Base-by-base conservation (phyloP, 1,284 basidiomycete genomes). In the Gastroboletus turbinatus region DNA sequence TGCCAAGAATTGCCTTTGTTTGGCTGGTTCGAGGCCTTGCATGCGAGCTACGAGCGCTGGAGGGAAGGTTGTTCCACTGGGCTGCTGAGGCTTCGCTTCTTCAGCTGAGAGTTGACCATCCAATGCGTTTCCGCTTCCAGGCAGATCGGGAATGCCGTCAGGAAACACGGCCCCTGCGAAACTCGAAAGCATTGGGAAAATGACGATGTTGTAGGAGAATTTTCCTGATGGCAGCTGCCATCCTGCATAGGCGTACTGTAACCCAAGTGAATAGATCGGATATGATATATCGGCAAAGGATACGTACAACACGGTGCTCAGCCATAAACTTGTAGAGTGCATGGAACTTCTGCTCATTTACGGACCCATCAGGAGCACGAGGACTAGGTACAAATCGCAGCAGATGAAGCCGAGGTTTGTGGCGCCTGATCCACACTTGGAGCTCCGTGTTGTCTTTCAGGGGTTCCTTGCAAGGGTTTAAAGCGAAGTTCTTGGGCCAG, bases 161-260 rank as follows among this genome's bases (percentile, higher is more conserved):
- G 81, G 79, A 65, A 88, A 89, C 52, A 80, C 77, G 0, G 79
- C 80, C 10, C 79, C 84, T 4, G 69, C 72, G 16, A 87, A 69
- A 21, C 64, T 58, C 10, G 58, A 60, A 13, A 32, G 40, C 19
- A 76, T 52, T 3, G 81, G 71, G 61, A 87, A 82, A 30, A 89
- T 70, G 7, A 88, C 68, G 2, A 83, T 71, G 44, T 81, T 83
- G 46, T 76, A 76, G 32, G 75, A 74, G 32, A 73, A 71, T 5
- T 59, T 63, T 1, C 79, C 79, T 19, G 73, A 73, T 0, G 80
- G 78, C 8, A 76, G 69, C 4, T 70, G 72, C 84, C 87, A 89
- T 17, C 77, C 74, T 5, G 80, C 75, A 13, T 80, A 68, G 14
- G 83, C 83, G 54, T 79, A 88, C 86, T 88, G 57, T 11, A 35